Conservation (phyloP, 116 monocot genomes). For the Posidonia oceanica region DNA sequence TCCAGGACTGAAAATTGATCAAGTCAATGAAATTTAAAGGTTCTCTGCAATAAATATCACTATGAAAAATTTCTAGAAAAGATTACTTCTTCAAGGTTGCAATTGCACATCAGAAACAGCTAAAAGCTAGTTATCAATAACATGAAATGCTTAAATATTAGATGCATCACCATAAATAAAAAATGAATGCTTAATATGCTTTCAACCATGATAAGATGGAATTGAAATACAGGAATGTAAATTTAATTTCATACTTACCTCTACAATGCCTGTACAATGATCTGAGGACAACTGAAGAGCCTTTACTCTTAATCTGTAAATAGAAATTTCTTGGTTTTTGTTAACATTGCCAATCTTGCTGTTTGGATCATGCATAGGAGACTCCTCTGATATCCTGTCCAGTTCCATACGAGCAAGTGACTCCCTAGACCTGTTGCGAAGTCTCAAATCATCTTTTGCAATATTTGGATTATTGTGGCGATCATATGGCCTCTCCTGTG, state of each 20-base stretch:
- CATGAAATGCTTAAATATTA: neutral
- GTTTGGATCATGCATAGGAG: constrained; percentile 68
- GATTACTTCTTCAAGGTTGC: no score
- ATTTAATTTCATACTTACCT: constrained; percentile 28
- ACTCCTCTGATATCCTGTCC: constrained; percentile 96
- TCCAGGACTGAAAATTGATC: no score
- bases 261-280: constrained; percentile 78
- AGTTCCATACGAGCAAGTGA: constrained; percentile 67
- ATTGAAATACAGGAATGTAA: neutral
- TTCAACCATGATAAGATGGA: neutral
- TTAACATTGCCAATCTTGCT: constrained; percentile 32
- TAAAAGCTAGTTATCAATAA: neutral
- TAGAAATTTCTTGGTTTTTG: constrained; percentile 67
- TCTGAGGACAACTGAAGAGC: constrained; percentile 85
- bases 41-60: no score
- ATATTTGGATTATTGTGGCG: constrained; percentile 14
- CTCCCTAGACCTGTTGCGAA: constrained; percentile 61
- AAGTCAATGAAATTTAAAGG: no score
- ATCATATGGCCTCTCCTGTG: constrained; percentile 61
- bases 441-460: constrained; percentile 36
- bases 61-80: no score
- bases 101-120: no score
- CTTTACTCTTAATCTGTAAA: constrained; percentile 58
- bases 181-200: no score
- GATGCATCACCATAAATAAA: no score